phyloP scores from a whole-genome alignment of 139 green algal species.

The Trebouxia sp. region DNA sequence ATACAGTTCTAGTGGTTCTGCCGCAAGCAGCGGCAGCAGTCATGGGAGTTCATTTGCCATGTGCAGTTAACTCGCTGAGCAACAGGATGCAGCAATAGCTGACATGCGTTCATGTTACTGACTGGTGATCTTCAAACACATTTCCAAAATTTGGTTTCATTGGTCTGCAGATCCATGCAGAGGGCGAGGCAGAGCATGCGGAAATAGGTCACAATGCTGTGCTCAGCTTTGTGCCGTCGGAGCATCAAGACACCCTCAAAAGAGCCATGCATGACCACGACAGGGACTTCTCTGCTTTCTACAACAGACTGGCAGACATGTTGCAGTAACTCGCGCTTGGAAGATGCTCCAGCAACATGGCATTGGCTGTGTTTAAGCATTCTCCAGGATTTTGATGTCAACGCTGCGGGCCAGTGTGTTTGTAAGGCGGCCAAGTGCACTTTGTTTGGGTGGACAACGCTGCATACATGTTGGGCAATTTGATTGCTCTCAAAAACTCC shows the following conservation, averaged over 20 bases:
- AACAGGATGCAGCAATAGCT: not conserved
- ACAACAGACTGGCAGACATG: slow-evolving; percentile 83
- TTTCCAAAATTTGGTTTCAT: not conserved
- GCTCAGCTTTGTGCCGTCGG: slow-evolving; percentile 70
- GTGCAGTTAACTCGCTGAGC: no score
- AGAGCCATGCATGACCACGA: slow-evolving; percentile 87
- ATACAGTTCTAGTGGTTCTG: no score
- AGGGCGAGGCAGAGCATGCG: slow-evolving; percentile 92
- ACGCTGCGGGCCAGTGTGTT: no score
- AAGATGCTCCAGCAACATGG: no score
- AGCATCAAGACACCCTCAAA: slow-evolving; percentile 59
- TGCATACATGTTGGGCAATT: no score
- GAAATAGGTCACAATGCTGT: slow-evolving; percentile 89
- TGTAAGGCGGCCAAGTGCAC: no score
- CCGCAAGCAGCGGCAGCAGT: no score
- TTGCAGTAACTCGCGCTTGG: slow-evolving; percentile 68
- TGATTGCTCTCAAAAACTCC: no score
- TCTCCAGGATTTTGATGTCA: no score
- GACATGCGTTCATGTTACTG: not conserved
- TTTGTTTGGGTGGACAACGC: no score
- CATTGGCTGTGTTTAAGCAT: no score
- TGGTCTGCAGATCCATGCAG: slow-evolving; percentile 69
- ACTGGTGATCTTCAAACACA: not conserved
- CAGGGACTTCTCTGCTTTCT: slow-evolving; percentile 89
- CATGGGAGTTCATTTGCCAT: no score